Base-by-base conservation (phyloP, 495 filamentous ascomycete species). In the Aspergillus saccharolyticus region DNA sequence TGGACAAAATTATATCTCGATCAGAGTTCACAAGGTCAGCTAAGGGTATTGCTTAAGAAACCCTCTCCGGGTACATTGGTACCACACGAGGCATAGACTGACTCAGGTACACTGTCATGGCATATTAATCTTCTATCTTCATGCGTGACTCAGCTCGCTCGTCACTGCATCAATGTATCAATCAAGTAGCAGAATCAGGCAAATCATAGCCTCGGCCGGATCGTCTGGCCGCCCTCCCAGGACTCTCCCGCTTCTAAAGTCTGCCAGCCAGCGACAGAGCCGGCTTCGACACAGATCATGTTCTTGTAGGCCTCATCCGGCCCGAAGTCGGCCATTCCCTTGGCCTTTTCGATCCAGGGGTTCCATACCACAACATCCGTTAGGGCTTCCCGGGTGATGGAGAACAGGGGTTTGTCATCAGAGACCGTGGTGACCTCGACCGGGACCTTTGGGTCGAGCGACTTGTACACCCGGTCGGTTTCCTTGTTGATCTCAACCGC, bases 321-420 rank as follows among this genome's bases (percentile, higher is more conserved):
- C 47, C 80, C 84, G 72, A 99, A 96, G 65, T 99, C 94, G 33
- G 76, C 85, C 79, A 97, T 92, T 0, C 79, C 80, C 61, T 80
- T 80, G 8, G 89, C 87, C 71, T 92, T 93, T 53, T 90, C 89
- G 28, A 79, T 78, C 91, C 94, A 97, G 4, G 95, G 95, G 70
- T 99, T 99, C 95, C 95, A 99, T 2, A 99, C 89, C 2, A 96
- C 92, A 30, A 91, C 86, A 53, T 97, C 89, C 53, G 75, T 74
- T 54, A 99, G 75, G 63, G 87, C 90, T 70, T 96, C 89, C 43
- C 95, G 81, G 17, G 83, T 80, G 28, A 97, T 76, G 19, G 81
- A 83, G 74, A 86, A 96, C 25, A 80, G 71, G 50, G 85, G 71
- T 65, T 79, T 75, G 43, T 84, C 85, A 52, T 78, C 80, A 53